Evolutionary conservation across 2,329 filamentous ascomycete species (phyloP), one percentile per base, ranked within the genome.

Genomic region (Metarhizium rileyi): DNA sequence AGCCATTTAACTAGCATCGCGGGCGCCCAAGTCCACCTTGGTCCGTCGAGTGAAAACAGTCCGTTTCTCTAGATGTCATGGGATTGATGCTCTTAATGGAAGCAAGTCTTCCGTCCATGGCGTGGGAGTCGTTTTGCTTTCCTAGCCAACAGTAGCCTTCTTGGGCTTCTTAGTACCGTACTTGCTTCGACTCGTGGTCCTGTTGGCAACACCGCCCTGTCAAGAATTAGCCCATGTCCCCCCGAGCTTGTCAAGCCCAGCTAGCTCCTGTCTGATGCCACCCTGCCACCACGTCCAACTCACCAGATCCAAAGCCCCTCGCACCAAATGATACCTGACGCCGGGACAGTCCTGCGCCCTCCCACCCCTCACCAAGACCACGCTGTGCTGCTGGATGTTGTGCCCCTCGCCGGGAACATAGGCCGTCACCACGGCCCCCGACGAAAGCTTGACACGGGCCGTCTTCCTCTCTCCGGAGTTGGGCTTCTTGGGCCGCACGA

Each of bases 101-200:
- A 7, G 6, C 16, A 38, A 38, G 3, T 5, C 16, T 23, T 28
- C 6, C 9, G 25, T 35, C 12, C 44, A 20, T 38, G 5, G 18
- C 18, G 18, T 20, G 5, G 6, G 4, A 4, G 9, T 38, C n/a
- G n/a, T 20, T 9, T 18, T 16, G 3, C 16, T 18, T 42, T n/a
- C 14, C 33, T 40, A 73, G 54, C 76, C 73, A 35, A 80, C 73
- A 0, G 76, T 76, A 22, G 84, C 83, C 67, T 83, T 83, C 84
- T 97, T 97, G 0, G 93, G 91, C 75, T 96, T 97, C 83, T 98
- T 98, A 46, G 93, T 95, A 53, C 93, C 93, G 65, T 95, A 98
- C 72, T 98, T 98, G 63, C 90, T 96, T 62, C 93, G 79, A 67
- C 87, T 89, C 22, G 84, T 87, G 62, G 86, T 79, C 59, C 93